Evolutionary conservation across 768 basidiomycete genomes (phyloP).

Genomic region (Suillus bovinus): DNA sequence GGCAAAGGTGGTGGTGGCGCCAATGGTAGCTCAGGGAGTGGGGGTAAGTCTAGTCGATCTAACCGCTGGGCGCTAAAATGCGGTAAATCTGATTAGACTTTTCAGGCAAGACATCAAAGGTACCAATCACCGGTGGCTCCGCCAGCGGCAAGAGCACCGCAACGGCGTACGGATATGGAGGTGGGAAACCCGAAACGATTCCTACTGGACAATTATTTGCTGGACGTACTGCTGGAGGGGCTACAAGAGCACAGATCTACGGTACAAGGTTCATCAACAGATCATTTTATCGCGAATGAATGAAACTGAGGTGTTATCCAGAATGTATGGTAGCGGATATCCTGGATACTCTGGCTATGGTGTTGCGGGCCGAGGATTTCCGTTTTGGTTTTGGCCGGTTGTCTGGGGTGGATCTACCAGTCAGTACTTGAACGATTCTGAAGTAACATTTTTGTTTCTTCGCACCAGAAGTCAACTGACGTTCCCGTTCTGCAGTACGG

Average conservation of each 20-base stretch:
- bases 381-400: conserved; percentile 68
- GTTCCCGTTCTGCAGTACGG: conserved; percentile 43
- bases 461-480: conserved; percentile 15
- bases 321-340: conserved; percentile 65
- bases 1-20: background rate
- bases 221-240: conserved; percentile 55
- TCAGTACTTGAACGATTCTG: conserved; percentile 38
- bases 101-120: conserved; percentile 13
- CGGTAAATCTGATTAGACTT: background rate
- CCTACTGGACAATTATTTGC: conserved; percentile 45
- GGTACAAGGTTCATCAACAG: conserved; percentile 41
- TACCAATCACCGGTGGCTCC: conserved; percentile 23
- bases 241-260: conserved; percentile 42
- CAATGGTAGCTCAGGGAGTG: conserved; percentile 8
- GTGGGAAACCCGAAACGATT: conserved; percentile 35
- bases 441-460: conserved; percentile 34
- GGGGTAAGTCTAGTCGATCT: background rate
- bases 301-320: conserved; percentile 21
- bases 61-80: background rate
- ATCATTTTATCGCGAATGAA: conserved; percentile 1
- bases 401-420: conserved; percentile 42
- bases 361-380: conserved; percentile 52
- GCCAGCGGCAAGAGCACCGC: conserved; percentile 27
- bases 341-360: conserved; percentile 48
- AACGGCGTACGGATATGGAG: conserved; percentile 35